Percentiles rank a stretch among this genome's conserved stretches.
phyloP scores from a whole-genome alignment of 441 rosid genomes.

The Gossypium lobatum region DNA sequence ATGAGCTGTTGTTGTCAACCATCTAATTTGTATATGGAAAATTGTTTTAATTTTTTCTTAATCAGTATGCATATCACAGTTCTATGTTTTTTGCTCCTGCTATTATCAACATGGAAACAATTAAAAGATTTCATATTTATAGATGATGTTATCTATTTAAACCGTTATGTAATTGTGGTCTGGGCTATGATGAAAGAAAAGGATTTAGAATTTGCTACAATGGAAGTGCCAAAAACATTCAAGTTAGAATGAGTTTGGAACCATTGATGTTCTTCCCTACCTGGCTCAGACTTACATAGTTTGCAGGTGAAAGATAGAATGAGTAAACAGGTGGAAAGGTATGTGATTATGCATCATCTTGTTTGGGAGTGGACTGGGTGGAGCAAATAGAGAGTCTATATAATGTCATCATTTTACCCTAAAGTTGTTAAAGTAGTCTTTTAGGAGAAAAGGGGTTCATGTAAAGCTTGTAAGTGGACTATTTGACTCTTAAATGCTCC shows the following conservation, averaged over 20 bases:
- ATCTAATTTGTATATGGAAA: not conserved
- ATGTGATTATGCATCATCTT: not conserved
- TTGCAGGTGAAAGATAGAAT: not conserved
- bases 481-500: not conserved
- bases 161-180: not conserved
- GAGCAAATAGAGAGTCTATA: conserved; percentile 1
- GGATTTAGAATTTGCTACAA: not conserved
- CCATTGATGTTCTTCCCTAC: not conserved
- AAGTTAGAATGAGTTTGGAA: not conserved
- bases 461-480: not conserved
- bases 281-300: not conserved
- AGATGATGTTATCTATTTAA: not conserved
- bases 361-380: not conserved
- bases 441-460: not conserved
- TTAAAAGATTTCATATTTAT: not conserved
- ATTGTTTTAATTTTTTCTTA: not conserved
- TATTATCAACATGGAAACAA: not conserved
- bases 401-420: not conserved
- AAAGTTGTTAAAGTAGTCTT: not conserved
- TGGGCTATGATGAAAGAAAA: not conserved
- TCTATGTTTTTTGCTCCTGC: not conserved
- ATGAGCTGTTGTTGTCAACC: not conserved
- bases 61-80: not conserved
- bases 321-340: not conserved
- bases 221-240: not conserved